Evolutionary conservation across 352 stramenopile genomes (phyloP).

Genomic region (Globisporangium canariense): DNA sequence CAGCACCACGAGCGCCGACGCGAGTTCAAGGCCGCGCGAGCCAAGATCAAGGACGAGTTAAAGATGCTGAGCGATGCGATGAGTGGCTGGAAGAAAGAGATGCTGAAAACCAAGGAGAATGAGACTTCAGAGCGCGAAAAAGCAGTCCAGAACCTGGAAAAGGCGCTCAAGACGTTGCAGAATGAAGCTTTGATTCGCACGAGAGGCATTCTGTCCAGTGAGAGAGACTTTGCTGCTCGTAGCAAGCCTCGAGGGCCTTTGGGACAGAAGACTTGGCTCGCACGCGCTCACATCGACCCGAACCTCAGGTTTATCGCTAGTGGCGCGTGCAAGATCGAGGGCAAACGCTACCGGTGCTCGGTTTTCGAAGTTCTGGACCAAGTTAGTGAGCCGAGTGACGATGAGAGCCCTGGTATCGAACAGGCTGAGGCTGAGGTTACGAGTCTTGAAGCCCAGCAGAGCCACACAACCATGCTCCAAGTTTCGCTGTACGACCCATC

Average conservation of each 20-base stretch:
- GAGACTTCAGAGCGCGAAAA: conserved; percentile 19
- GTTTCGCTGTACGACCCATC: conserved; percentile 40
- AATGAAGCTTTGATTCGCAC: conserved; percentile 16
- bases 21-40: conserved; percentile 36
- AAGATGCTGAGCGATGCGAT: conserved; percentile 27
- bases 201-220: neutral
- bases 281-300: conserved; percentile 22
- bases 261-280: conserved; percentile 29
- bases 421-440: too few species aligned
- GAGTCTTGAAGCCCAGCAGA: neutral
- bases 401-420: neutral
- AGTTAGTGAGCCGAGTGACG: too few species aligned
- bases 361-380: conserved; percentile 20
- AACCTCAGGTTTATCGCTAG: conserved; percentile 18
- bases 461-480: conserved; percentile 19
- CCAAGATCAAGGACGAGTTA: conserved; percentile 42
- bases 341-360: conserved; percentile 27
- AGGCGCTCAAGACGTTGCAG: conserved; percentile 13
- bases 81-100: conserved; percentile 22
- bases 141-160: conserved; percentile 12
- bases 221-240: neutral
- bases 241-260: neutral
- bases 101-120: conserved; percentile 22
- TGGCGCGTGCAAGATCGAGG: conserved; percentile 23
- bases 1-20: conserved; percentile 36